Percentiles rank a stretch among this genome's conserved stretches.
These are phyloP conservation scores for Wickerhamiella occidentalis DNA, from an alignment of 805 yeast species.

Conservation along the genomic window DNA sequence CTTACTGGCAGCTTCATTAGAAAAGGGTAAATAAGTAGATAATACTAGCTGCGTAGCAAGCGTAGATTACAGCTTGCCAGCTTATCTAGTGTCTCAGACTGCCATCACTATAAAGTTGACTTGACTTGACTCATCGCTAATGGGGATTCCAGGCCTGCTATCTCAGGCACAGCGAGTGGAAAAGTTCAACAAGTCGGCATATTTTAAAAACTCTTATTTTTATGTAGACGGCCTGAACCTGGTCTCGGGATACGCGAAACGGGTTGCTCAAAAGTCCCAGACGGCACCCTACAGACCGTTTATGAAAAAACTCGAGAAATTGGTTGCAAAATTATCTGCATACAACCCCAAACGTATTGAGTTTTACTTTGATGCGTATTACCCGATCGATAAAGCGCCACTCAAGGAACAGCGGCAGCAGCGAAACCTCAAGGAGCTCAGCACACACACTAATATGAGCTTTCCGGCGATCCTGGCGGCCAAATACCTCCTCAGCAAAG, in stretches of 20 bases:
- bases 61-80: too few relatives aligned
- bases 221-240: constrained; percentile 8
- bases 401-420: constrained; percentile 2
- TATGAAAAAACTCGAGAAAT: neutral
- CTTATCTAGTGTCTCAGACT: too few relatives aligned
- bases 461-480: neutral
- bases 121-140: neutral
- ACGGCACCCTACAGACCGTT: neutral
- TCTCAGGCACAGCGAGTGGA: neutral
- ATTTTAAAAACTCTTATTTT: neutral
- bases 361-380: constrained; percentile 7
- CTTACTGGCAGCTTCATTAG: neutral
- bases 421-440: constrained; percentile 7
- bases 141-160: constrained; percentile 11
- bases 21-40: neutral
- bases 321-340: neutral
- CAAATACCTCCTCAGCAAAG: neutral
- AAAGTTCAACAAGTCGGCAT: neutral
- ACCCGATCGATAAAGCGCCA: constrained; percentile 1
- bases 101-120: too few relatives aligned
- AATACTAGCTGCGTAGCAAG: too few relatives aligned
- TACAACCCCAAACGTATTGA: constrained; percentile 2
- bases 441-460: neutral
- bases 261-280: neutral
- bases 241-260: neutral